These are phyloP conservation scores for Monosporozyma siamensis DNA, from an alignment of 805 yeast genomes.

Conservation along the genomic window DNA sequence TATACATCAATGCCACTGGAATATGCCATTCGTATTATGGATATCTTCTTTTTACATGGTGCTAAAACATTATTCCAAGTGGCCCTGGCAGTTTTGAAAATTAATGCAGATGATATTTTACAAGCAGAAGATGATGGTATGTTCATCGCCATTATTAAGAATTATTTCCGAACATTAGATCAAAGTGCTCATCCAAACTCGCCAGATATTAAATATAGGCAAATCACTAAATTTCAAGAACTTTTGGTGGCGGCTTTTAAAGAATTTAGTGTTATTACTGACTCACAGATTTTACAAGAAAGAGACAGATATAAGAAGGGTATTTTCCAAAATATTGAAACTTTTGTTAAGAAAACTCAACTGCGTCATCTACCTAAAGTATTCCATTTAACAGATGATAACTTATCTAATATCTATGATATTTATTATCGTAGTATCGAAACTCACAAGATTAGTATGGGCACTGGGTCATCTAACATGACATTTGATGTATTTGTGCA, in stretches of 20 bases:
- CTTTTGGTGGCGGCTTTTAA: conserved; percentile 84
- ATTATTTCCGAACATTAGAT: conserved; percentile 68
- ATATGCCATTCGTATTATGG: conserved; percentile 85
- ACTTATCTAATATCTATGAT: conserved; percentile 71
- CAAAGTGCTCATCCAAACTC: conserved; percentile 72
- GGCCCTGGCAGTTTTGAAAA: conserved; percentile 78
- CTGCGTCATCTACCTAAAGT: conserved; percentile 76
- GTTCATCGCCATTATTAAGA: conserved; percentile 76
- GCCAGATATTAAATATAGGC: conserved; percentile 49
- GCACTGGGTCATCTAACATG: conserved; percentile 55
- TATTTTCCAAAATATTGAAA: conserved; percentile 78
- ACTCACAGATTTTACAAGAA: conserved; percentile 58
- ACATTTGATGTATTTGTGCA: conserved; percentile 58
- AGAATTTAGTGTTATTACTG: conserved; percentile 76
- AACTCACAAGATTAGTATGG: conserved; percentile 49
- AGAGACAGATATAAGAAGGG: conserved; percentile 64
- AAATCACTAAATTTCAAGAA: conserved; percentile 79
- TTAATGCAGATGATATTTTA: conserved; percentile 78
- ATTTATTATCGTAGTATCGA: conserved; percentile 70
- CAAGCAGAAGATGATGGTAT: conserved; percentile 85
- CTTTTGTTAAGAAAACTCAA: conserved; percentile 87
- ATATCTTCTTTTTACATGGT: conserved; percentile 84
- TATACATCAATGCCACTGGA: conserved; percentile 91
- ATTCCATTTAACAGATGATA: conserved; percentile 45
- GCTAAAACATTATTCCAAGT: conserved; percentile 85